Evolutionary conservation across 805 yeast genomes (phyloP), one percentile per base, ranked within the genome.

Genomic region (Starmerella potacharoeniae): DNA sequence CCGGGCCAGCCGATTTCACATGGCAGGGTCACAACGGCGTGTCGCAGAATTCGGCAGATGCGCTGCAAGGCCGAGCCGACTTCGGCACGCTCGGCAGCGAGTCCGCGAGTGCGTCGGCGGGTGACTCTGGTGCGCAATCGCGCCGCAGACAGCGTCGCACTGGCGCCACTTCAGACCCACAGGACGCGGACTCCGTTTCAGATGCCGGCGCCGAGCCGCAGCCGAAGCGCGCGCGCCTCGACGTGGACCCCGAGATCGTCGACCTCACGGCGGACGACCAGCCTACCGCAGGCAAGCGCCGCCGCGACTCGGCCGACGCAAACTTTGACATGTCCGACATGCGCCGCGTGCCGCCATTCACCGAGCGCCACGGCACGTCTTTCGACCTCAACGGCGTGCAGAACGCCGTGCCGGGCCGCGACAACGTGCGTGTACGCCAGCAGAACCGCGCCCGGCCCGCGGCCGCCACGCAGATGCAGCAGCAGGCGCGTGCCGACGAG

Each of bases 291-390:
- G 5, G 14, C 17, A 33, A 16, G 31, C 45, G 48, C 47, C 41
- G 50, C n/a, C n/a, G 14, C 11, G 31, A 33, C 5, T 11, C 43
- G 11, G 11, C 36, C 10, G 47, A 17, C 28, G 30, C 33, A n/a
- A 37, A 49, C 14, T 59, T 59, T 30, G 55, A 58, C 37, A 52
- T 59, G 55, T 14, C 41, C 17, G 56, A 46, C 3, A 11, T 59
- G 39, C 33, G 44, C 28, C 17, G 45, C 6, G 61, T 55, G 1
- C 58, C 62, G 33, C 62, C 62, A 13, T 55, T 59, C 52, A 59
- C 62, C 6, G 53, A 59, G 39, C 52, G 29, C 16, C 31, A 58
- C 35, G 62, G 62, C 46, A 31, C 51, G 22, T 31, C 58, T 17
- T 46, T 58, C 39, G 42, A 49, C 11, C 47, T 58, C 14, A 29